Evolutionary conservation across 441 rosid species (phyloP), one percentile per base, ranked within the genome.

Genomic region (Isatis lusitanica): DNA sequence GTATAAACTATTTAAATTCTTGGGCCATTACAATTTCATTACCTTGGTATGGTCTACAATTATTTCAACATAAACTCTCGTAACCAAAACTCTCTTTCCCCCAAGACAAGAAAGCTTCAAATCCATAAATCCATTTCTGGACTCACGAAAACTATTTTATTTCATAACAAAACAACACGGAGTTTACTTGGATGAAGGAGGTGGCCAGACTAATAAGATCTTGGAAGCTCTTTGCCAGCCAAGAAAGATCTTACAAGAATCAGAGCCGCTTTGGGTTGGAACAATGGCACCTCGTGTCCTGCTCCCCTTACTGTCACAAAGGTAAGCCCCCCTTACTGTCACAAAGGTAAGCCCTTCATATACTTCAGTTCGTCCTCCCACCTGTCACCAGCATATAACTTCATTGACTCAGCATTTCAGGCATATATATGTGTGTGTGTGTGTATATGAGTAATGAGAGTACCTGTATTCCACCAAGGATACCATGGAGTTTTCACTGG

Each of bases 251-350:
- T 76, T 83, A 88, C 81, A 62, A 92, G 86, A 78, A 66, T 66
- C 64, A 84, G 80, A 56, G 89, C 93, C 74, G 88, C 40, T 66
- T 68, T 52, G 7, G 94, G 98, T 79, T 84, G 83, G 62, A 89
- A 81, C 28, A 91, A 17, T 2, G 91, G 93, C 63, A 88, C 97
- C 80, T 91, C 96, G 50, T 93, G 98, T 17, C 94, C 98, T 0
- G 97, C 93, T 50, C 92, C 96, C 82, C 98, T 86, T 4, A 93
- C 87, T 1, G 93, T 90, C 9, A 86, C 97, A 64, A 93, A 91
- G 5, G 93, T 91, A 57, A 93, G 80, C 40, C 90, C 96, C 96
- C 82, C 98, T 86, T 4, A 93, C 87, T 1, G 93, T 90, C 9
- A 86, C 97, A 64, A 93, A 91, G 5, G 93, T 91, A 57, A 93